Base-by-base conservation (phyloP, 164 flowering plant species). In the Sedum album region DNA sequence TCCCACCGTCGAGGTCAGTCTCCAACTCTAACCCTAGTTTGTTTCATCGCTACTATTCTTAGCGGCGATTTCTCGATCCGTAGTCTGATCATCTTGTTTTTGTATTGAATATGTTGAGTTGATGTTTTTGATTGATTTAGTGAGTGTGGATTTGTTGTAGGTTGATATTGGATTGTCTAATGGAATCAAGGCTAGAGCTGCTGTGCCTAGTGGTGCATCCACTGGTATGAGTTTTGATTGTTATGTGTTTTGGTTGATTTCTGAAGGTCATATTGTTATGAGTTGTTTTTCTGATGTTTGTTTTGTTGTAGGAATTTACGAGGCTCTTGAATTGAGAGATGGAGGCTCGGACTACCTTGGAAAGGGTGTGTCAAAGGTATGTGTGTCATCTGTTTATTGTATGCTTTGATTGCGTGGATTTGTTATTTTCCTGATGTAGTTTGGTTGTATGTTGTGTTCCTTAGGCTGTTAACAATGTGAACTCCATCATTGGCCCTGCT, bases 181-280 rank as follows among this genome's bases (percentile, higher is more conserved):
- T 76, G 87, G 87, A 28, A 74, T 73, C n/a, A 26, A 70, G 6
- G 77, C 79, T 6, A 81, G 88, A 75, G 90, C 88, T 74, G 90
- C 90, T 44, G 88, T 86, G 48, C 90, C 90, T 3, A 86, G 90
- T 60, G 90, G 90, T 67, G 88, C 85, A 25, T 86, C 90, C 1
- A 84, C 90, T 60, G 87, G 87, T 80, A 74, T 63, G 53, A 31
- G 5, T 21, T n/a, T 41, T 10, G 11, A 38, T 31, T 15, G 48
- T 44, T 4, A 11, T 44, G 15, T 13, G 11, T 4, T 15, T 44
- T 13, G 0, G n/a, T 1, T 11, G 48, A 17, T 44, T 13, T 44
- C 4, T 15, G 20, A 15, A 44, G 48, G 48, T 44, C 4, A 44
- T 53, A n/a, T 18, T n/a, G 38, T 3, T 3, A 4, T 49, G 23